Evolutionary conservation across 306 rosid species (phyloP).

Genomic region (Senna siamea): DNA sequence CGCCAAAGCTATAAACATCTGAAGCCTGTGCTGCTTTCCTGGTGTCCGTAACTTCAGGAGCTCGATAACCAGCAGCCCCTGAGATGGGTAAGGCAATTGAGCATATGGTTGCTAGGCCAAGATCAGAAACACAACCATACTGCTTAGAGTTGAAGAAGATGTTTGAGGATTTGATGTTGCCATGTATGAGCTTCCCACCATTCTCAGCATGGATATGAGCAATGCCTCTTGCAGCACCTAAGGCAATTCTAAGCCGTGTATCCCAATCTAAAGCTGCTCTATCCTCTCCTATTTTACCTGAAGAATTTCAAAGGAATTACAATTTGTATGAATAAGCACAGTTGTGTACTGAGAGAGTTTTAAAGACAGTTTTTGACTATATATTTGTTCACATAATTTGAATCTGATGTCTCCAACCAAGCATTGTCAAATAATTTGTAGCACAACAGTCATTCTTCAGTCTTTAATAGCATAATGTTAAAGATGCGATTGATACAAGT

Average conservation of each 20-base stretch:
- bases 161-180: slow-evolving; percentile 81
- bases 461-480: not conserved
- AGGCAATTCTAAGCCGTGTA: too few species aligned
- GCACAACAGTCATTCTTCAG: not conserved
- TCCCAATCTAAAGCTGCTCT: too few species aligned
- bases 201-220: slow-evolving; percentile 68
- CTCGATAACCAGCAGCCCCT: slow-evolving; percentile 93
- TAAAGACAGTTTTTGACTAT: not conserved
- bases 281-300: too few species aligned
- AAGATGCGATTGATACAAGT: not conserved
- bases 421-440: not conserved
- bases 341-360: not conserved
- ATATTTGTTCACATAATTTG: slow-evolving; percentile 19
- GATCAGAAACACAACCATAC: slow-evolving; percentile 82
- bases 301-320: slow-evolving; percentile 4
- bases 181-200: slow-evolving; percentile 83
- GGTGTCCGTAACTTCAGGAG: slow-evolving; percentile 90
- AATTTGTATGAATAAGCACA: not conserved
- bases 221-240: too few species aligned
- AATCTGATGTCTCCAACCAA: not conserved
- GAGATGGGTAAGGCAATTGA: slow-evolving; percentile 75
- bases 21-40: slow-evolving; percentile 81
- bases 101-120: slow-evolving; percentile 74
- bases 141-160: slow-evolving; percentile 67
- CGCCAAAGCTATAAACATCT: slow-evolving; percentile 91